Conservation (phyloP, 108 stramenopile genomes). For the Conticribra weissflogii region DNA sequence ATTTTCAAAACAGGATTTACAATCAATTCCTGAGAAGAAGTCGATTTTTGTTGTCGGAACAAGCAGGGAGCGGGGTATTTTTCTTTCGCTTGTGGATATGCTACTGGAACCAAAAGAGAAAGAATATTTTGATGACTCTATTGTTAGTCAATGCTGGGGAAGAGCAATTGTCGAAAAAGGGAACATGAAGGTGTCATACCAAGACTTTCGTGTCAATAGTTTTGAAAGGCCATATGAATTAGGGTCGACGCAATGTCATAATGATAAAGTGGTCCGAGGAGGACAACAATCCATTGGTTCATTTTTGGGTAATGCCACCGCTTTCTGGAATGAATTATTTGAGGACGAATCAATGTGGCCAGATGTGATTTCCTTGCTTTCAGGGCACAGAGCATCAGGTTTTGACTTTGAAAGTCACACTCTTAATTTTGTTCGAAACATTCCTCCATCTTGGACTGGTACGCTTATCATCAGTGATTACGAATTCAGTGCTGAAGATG, state of each 20-base stretch:
- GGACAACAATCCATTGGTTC: not conserved
- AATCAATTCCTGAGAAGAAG: constrained; percentile 19
- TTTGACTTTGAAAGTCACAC: constrained; percentile 40
- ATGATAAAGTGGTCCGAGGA: constrained; percentile 41
- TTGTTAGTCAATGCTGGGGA: constrained; percentile 47
- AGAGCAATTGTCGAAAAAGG: constrained; percentile 32
- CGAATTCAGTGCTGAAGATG: constrained; percentile 22
- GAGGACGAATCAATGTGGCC: constrained; percentile 32
- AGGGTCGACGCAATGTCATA: constrained; percentile 34
- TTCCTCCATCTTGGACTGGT: constrained; percentile 30
- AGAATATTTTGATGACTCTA: constrained; percentile 7
- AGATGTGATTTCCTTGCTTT: constrained; percentile 30
- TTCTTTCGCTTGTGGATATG: constrained; percentile 36
- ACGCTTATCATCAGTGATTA: constrained; percentile 25
- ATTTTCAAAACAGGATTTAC: constrained; percentile 19
- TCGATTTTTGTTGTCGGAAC: constrained; percentile 39
- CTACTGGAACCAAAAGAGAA: constrained; percentile 29
- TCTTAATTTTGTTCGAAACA: constrained; percentile 4
- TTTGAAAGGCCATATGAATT: constrained; percentile 19
- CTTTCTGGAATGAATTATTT: constrained; percentile 47
- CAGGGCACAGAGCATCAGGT: constrained; percentile 13
- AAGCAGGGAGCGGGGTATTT: constrained; percentile 45
- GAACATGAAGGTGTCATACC: constrained; percentile 34
- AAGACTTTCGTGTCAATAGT: constrained; percentile 32
- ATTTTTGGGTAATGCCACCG: constrained; percentile 41